phyloP scores from a whole-genome alignment of 1,139 yeast genomes.

The Blastobotrys raffinosifermentans region DNA sequence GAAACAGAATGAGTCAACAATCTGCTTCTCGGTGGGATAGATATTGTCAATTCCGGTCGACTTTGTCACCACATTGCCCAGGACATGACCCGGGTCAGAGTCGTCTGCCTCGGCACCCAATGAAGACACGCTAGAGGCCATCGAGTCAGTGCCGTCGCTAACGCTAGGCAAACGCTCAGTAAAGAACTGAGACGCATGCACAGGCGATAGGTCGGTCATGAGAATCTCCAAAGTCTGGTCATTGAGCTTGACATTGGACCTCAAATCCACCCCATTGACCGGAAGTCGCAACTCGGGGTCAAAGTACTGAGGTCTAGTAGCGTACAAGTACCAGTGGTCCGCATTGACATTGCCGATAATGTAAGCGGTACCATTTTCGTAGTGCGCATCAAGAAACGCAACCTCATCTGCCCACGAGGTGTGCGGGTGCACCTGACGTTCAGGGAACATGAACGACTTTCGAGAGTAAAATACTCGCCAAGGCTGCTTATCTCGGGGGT shows the following conservation, averaged over 20 bases:
- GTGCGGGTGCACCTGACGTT: constrained; percentile 75
- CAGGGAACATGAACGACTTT: constrained; percentile 89
- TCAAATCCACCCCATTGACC: constrained; percentile 12
- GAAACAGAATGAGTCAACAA: constrained; percentile 79
- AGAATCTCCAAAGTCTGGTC: constrained; percentile 86
- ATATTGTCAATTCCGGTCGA: constrained; percentile 55
- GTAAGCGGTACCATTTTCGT: constrained; percentile 57
- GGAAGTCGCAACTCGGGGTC: constrained; percentile 14
- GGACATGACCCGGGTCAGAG: constrained; percentile 71
- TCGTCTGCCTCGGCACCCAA: constrained; percentile 42
- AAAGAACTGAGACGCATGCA: constrained; percentile 55
- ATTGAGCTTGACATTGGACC: constrained; percentile 18
- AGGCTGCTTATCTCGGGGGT: constrained; percentile 35
- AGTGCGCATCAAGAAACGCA: constrained; percentile 47
- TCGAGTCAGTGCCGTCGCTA: constrained; percentile 10
- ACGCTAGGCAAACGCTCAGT: constrained; percentile 48
- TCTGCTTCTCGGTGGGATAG: constrained; percentile 39
- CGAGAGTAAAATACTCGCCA: constrained; percentile 82
- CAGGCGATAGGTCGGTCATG: constrained; percentile 77
- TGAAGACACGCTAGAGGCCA: constrained; percentile 24
- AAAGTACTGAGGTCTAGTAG: constrained; percentile 42
- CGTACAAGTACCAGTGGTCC: constrained; percentile 89
- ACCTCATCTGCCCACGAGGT: constrained; percentile 82
- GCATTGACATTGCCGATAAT: constrained; percentile 74
- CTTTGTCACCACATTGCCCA: constrained; percentile 64